Conservation (phyloP, 2,329 filamentous ascomycete species). For the Hymenoscyphus salicellus region DNA sequence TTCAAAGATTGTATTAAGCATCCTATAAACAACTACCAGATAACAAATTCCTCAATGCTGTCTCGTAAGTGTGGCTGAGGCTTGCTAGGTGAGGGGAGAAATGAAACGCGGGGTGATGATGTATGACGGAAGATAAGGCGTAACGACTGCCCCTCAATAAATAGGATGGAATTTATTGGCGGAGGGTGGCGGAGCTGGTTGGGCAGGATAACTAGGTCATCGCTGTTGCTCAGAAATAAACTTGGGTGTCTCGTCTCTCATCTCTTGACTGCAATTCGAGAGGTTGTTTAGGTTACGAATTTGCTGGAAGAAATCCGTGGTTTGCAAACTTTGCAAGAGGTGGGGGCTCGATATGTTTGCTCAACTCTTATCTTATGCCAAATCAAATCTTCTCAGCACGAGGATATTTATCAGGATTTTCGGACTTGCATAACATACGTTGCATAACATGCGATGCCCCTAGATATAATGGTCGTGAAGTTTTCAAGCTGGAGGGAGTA, state of each 20-base stretch:
- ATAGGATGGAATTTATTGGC: conserved; percentile 5
- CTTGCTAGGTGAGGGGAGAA: background rate
- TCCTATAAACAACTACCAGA: too few relatives aligned
- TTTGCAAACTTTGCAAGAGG: conserved; percentile 10
- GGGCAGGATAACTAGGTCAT: conserved; percentile 11
- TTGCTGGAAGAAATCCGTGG: conserved; percentile 1
- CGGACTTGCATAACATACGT: background rate
- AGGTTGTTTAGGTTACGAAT: conserved; percentile 11
- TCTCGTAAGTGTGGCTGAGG: background rate
- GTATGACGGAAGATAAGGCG: conserved; percentile 6
- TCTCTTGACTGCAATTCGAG: conserved; percentile 13
- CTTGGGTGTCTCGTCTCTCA: conserved; percentile 13
- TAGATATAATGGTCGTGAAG: background rate
- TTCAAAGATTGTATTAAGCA: too few relatives aligned
- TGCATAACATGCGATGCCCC: too few relatives aligned
- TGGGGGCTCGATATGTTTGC: conserved; percentile 9
- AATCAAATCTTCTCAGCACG: too few relatives aligned
- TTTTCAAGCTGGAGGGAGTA: background rate
- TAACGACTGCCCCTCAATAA: conserved; percentile 1
- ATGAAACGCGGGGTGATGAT: conserved; percentile 4
- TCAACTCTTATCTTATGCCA: too few relatives aligned
- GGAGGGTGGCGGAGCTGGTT: conserved; percentile 4
- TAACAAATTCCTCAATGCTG: too few relatives aligned
- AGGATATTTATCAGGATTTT: background rate
- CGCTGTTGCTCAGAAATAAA: conserved; percentile 14